Evolutionary conservation across 495 filamentous ascomycete species (phyloP), one percentile per base, ranked within the genome.

Genomic region (Aspergillus olivimuriae): DNA sequence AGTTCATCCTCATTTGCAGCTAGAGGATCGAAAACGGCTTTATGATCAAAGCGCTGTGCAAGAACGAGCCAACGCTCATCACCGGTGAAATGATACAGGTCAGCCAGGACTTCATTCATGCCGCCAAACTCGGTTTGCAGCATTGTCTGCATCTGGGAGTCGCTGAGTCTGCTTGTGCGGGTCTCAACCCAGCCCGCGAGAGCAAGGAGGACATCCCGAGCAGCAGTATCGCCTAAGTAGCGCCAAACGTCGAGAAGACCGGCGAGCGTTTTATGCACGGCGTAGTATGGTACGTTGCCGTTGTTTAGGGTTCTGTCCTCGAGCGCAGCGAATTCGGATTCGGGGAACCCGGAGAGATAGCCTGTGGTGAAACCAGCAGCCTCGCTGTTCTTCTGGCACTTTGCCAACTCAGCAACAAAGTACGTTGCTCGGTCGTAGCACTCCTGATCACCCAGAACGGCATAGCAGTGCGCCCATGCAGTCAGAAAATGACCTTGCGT

Each of bases 201-300:
- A 15, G 34, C 34, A 19, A 36, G 34, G 34, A 36, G 34, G 14
- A 36, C 34, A 15, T 36, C 34, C 2, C 15, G 34, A 8, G 34
- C 34, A 15, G 34, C 17, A 14, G n/a, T 19, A 4, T 36, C 34
- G 7, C 34, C 34, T 10, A 16, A n/a, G 8, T 16, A 16, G 34
- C 34, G 34, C 34, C 34, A 36, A 15, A 36, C 34, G 34, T 36
- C 34, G 34, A 36, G 34, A 15, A 36, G 34, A 15, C 34, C 34
- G 2, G 34, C 34, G 2, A 36, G 34, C 11, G 34, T 36, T 15
- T 36, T 36, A 15, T 36, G 34, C 11, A 36, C 14, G 34, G 14
- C n/a, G 34, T 36, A 36, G 34, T 36, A 36, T 10, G 34, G 34
- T 9, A 36, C 34, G 34, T 36, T 36, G 34, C 34, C 34, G 34